Evolutionary conservation across 1,139 yeast species (phyloP).

Genomic region (Geotrichum reessii): DNA sequence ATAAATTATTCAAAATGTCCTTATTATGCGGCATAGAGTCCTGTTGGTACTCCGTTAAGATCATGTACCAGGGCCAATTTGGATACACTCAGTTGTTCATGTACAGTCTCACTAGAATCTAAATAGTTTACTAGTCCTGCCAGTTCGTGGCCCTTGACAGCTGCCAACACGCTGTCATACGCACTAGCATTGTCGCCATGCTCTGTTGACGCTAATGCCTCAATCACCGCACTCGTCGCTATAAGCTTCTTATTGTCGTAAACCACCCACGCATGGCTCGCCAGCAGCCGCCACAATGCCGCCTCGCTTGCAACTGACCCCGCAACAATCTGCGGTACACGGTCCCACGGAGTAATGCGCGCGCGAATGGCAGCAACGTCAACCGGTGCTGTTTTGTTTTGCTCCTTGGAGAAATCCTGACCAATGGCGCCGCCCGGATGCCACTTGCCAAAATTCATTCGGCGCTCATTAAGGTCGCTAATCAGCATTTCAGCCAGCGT

Average conservation of each 20-base stretch:
- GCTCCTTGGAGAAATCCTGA: conserved; percentile 36
- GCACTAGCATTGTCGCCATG: background rate
- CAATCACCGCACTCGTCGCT: background rate
- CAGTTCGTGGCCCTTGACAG: background rate
- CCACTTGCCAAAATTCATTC: conserved; percentile 54
- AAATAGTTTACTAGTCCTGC: background rate
- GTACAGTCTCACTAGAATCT: background rate
- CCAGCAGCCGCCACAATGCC: background rate
- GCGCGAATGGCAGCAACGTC: background rate
- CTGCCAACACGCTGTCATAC: background rate
- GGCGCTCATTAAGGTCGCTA: conserved; percentile 49
- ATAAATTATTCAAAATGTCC: no score
- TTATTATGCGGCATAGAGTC: background rate
- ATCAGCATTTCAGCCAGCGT: conserved; percentile 66
- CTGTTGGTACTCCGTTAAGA: background rate
- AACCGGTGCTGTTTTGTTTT: background rate
- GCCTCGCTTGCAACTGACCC: background rate
- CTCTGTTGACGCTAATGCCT: background rate
- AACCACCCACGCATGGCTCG: background rate
- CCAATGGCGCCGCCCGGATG: conserved; percentile 95
- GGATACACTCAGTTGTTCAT: background rate
- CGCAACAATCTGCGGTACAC: background rate
- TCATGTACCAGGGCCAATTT: background rate
- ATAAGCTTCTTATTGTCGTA: background rate
- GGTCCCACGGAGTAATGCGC: background rate